phyloP scores from a whole-genome alignment of 306 rosid species.

The Dryas drummondii region DNA sequence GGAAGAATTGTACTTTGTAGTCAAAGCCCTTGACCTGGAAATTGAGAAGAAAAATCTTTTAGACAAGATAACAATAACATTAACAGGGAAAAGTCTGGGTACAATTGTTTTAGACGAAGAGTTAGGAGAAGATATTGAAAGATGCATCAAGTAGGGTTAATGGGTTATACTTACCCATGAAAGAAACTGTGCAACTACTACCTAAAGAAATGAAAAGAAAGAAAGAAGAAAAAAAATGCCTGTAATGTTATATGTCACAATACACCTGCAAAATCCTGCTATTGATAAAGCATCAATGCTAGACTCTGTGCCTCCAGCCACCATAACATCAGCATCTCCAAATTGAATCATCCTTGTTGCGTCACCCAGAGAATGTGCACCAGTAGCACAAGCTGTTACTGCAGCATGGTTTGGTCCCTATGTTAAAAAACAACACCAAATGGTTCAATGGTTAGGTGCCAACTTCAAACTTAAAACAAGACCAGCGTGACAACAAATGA shows the following conservation, averaged over 20 bases:
- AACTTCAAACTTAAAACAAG: neutral
- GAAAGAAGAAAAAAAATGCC: neutral
- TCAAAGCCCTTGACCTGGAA: constrained; percentile 77
- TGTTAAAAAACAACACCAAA: constrained; percentile 11
- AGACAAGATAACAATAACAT: constrained; percentile 8
- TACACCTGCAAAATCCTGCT: constrained; percentile 85
- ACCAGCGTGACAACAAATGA: neutral
- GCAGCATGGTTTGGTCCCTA: constrained; percentile 96
- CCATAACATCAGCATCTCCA: constrained; percentile 96
- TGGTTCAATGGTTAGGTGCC: constrained; percentile 8
- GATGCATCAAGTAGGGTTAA: too few species aligned
- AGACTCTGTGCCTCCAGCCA: constrained; percentile 95
- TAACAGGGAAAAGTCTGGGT: too few species aligned
- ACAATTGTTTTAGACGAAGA: too few species aligned
- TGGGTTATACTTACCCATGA: too few species aligned
- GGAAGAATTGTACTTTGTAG: constrained; percentile 71
- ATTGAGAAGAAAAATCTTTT: constrained; percentile 13
- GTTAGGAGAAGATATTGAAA: too few species aligned
- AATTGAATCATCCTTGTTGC: constrained; percentile 94
- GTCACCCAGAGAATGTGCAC: constrained; percentile 95
- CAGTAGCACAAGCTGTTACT: constrained; percentile 96
- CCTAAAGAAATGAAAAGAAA: too few species aligned
- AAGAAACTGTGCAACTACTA: too few species aligned
- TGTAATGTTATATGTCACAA: neutral
- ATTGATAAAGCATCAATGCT: constrained; percentile 96